Evolutionary conservation across 352 stramenopile genomes (phyloP), one percentile per base, ranked within the genome.

Genomic region (Phytophthora ohioensis): DNA sequence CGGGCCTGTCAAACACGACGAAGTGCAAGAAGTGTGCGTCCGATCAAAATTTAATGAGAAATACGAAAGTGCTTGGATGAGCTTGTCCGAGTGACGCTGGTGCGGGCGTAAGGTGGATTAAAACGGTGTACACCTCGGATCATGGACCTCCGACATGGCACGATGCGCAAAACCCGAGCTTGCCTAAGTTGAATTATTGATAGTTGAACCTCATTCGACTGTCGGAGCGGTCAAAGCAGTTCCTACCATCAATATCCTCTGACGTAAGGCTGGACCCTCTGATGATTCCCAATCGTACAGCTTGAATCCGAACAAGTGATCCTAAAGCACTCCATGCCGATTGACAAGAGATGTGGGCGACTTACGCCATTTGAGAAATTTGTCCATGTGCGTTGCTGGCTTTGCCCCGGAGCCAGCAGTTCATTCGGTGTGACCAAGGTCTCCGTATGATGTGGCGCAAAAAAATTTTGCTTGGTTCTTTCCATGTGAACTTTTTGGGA

Each of bases 361-460:
- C 31, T 56, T 15, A 41, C 49, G 49, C 49, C 32, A 56, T n/a
- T 56, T 56, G 49, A 56, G 49, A 56, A 56, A 56, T 42, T 56
- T 34, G 1, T 27, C 21, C 39, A 45, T 45, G 39, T 45, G 6
- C 9, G 12, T 51, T 51, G 43, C 43, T 51, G 43, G n/a, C 21
- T 27, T 27, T 27, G 21, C 21, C 21, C 21, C 17, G 35, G 7
- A 39, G 11, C 7, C 11, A 7, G 35, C 7, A 39, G 7, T 39
- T 39, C 35, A 11, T 39, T 39, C 35, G 35, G 35, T 39, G 35
- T 39, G 21, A 21, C 21, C 21, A 21, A 21, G 21, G 21, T 27
- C 21, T 27, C 21, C 21, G 21, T 27, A 27, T 27, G 21, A 27
- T 27, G 21, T 27, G 21, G 21, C 21, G 21, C 21, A 39, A 39